Evolutionary conservation across 2,329 filamentous ascomycete species (phyloP).

Genomic region (Juglanconis oblonga): DNA sequence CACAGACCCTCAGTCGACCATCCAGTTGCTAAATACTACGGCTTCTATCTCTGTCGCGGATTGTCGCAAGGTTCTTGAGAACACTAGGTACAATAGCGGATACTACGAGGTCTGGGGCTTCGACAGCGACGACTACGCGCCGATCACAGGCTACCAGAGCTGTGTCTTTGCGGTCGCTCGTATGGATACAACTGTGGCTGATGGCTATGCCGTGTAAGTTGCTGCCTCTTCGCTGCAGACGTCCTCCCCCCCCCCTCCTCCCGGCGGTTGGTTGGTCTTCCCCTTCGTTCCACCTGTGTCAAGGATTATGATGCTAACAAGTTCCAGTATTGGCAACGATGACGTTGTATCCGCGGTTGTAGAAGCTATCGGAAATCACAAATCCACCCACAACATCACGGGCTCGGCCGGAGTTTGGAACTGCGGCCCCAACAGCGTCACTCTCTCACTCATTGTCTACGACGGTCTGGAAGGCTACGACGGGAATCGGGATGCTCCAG

Average conservation of each 20-base stretch:
- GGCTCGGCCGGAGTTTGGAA: not conserved
- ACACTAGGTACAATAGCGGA: slow-evolving; percentile 8
- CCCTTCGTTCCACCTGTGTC: not conserved
- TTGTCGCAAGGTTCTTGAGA: not conserved
- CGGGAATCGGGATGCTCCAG: not conserved
- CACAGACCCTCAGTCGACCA: not conserved
- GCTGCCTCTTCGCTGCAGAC: too few relatives aligned
- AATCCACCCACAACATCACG: not conserved
- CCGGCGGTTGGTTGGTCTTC: too few relatives aligned
- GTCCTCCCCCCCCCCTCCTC: not conserved
- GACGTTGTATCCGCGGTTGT: slow-evolving; percentile 8
- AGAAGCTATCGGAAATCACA: not conserved
- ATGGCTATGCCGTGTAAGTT: slow-evolving; percentile 12
- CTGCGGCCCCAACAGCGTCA: slow-evolving; percentile 1
- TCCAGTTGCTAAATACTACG: not conserved
- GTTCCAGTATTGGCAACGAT: slow-evolving; percentile 3
- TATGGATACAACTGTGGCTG: not conserved
- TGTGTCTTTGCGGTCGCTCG: slow-evolving; percentile 9
- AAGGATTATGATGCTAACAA: not conserved
- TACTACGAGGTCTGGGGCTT: slow-evolving; percentile 16
- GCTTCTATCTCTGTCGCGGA: not conserved
- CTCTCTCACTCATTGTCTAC: slow-evolving; percentile 5
- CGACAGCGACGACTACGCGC: not conserved
- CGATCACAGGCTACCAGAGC: slow-evolving; percentile 6
- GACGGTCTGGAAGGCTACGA: slow-evolving; percentile 5